Conservation (phyloP, 495 filamentous ascomycete species). For the Tuber indicum region DNA sequence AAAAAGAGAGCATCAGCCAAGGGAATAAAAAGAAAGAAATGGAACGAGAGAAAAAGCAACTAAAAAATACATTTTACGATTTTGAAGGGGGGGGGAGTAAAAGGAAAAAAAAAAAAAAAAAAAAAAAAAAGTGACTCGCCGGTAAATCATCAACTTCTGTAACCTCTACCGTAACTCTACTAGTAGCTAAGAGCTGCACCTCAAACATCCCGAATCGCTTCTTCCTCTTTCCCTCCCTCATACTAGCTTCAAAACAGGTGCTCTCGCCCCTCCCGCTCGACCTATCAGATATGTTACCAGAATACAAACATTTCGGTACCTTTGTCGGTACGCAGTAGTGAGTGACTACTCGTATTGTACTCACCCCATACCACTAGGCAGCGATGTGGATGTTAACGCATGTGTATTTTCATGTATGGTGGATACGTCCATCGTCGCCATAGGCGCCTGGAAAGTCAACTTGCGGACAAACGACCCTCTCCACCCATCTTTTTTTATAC, state of each 20-base stretch:
- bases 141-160: constrained; percentile 1
- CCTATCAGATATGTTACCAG: background rate
- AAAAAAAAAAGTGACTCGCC: background rate
- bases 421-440: constrained; percentile 29
- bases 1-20: background rate
- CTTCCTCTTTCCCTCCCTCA: background rate
- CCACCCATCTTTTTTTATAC: constrained; percentile 27
- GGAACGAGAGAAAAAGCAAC: background rate
- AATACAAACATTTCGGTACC: background rate
- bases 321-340: background rate
- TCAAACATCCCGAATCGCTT: constrained; percentile 4
- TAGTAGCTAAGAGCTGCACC: background rate
- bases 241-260: background rate
- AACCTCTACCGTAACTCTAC: background rate
- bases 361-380: background rate
- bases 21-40: background rate
- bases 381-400: constrained; percentile 19
- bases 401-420: constrained; percentile 31
- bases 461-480: constrained; percentile 30
- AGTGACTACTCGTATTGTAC: background rate
- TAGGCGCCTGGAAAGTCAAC: constrained; percentile 37
- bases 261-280: background rate
- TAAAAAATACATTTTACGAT: background rate
- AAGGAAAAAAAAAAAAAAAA: background rate
- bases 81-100: background rate